Conservation (phyloP, 2,329 filamentous ascomycete species). For the Colletotrichum euphorbiae region DNA sequence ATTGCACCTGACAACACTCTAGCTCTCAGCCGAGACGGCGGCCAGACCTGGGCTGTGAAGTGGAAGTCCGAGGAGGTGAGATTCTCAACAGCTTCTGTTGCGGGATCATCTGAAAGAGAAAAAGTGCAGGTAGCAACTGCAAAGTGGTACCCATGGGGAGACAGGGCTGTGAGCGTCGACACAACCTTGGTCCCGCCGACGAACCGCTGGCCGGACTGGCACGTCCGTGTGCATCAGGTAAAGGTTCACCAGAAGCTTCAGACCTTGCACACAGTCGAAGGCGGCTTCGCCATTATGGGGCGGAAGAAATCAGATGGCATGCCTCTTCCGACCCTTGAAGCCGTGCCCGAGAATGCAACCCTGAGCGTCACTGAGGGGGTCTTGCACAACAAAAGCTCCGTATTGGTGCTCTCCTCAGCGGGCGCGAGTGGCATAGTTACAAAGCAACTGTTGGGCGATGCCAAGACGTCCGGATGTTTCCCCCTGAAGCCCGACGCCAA, state of each 20-base stretch:
- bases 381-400: background rate
- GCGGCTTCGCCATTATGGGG: constrained; percentile 43
- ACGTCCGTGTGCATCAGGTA: constrained; percentile 45
- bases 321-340: constrained; percentile 6
- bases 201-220: constrained; percentile 50
- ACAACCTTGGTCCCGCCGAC: constrained; percentile 47
- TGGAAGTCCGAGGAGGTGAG: constrained; percentile 44
- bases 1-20: constrained; percentile 49
- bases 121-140: constrained; percentile 15
- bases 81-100: constrained; percentile 27
- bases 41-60: constrained; percentile 47
- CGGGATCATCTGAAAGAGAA: background rate
- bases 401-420: constrained; percentile 24
- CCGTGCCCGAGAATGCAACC: background rate
- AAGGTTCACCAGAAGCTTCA: background rate
- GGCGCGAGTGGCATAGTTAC: constrained; percentile 4
- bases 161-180: constrained; percentile 44
- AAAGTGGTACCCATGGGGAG: constrained; percentile 46
- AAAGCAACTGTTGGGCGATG: background rate
- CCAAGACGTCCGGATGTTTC: background rate
- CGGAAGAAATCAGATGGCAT: constrained; percentile 3
- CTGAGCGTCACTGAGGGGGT: constrained; percentile 21
- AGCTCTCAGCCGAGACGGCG: constrained; percentile 47
- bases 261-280: constrained; percentile 40
- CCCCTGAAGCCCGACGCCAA: constrained; percentile 45